phyloP scores from a whole-genome alignment of 2,329 filamentous ascomycete genomes.

The Ophiostoma fasciatum region DNA sequence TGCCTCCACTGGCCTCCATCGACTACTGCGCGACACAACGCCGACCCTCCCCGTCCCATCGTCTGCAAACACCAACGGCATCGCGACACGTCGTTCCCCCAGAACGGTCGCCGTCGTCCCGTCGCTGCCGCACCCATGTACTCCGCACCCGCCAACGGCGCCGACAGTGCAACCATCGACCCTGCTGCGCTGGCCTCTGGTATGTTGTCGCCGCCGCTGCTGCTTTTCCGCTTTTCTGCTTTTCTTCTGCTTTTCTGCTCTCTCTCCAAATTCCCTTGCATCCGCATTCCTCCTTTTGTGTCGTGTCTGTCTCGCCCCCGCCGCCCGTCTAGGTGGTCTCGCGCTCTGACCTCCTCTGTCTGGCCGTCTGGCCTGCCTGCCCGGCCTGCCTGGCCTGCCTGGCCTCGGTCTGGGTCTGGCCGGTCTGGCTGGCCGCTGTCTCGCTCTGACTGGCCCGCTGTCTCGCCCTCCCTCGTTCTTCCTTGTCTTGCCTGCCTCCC shows the following conservation, averaged over 20 bases:
- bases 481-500: too few species aligned
- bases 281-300: background rate
- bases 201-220: slow-evolving; percentile 18
- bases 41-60: slow-evolving; percentile 9
- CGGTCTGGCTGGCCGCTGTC: too few species aligned
- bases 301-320: background rate
- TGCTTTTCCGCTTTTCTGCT: slow-evolving; percentile 12
- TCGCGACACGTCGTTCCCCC: slow-evolving; percentile 47
- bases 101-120: slow-evolving; percentile 24
- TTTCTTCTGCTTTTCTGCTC: slow-evolving; percentile 10
- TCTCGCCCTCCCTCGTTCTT: too few species aligned
- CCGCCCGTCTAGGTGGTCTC: too few species aligned
- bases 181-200: slow-evolving; percentile 73
- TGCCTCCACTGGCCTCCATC: too few species aligned
- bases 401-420: too few species aligned
- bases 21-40: too few species aligned
- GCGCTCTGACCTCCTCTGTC: too few species aligned
- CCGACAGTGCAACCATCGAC: slow-evolving; percentile 82
- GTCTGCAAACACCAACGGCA: too few species aligned
- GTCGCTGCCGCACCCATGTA: slow-evolving; percentile 36
- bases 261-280: background rate
- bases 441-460: too few species aligned
- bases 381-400: too few species aligned
- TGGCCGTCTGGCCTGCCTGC: too few species aligned
- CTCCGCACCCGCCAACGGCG: slow-evolving; percentile 54